A percentile compares a stretch with the other conserved stretches of the same genome.
These are phyloP conservation scores for Ustilago sp. DNA, from an alignment of 1,284 basidiomycete genomes.

Conservation along the genomic window DNA sequence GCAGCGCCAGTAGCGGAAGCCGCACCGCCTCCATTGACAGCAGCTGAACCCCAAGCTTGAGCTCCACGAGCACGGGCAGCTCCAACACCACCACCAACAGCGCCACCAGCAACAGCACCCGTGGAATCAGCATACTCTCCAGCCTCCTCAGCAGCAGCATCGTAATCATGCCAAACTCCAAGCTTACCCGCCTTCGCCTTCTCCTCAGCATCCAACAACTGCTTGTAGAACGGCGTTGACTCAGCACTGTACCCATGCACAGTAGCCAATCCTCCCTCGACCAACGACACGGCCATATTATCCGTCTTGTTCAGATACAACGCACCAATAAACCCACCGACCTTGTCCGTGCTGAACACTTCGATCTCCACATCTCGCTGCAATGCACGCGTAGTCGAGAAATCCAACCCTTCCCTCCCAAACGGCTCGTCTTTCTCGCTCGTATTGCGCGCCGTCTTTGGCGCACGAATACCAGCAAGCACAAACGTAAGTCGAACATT, in stretches of 20 bases:
- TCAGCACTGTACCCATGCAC: constrained; percentile 92
- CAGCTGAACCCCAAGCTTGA: constrained; percentile 29
- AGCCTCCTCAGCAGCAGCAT: constrained; percentile 46
- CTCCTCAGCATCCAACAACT: constrained; percentile 83
- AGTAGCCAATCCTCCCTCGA: constrained; percentile 82
- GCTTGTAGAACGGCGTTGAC: constrained; percentile 79
- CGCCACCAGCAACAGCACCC: constrained; percentile 14
- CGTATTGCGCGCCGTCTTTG: constrained; percentile 73
- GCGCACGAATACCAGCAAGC: constrained; percentile 70
- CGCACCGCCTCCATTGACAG: constrained; percentile 13
- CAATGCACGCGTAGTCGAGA: constrained; percentile 82
- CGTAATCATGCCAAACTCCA: constrained; percentile 76
- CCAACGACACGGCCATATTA: constrained; percentile 85
- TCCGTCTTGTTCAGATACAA: constrained; percentile 79
- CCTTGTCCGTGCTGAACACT: constrained; percentile 89
- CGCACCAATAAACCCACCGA: constrained; percentile 92
- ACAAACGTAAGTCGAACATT: constrained; percentile 63
- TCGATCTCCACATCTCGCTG: constrained; percentile 95
- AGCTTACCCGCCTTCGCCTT: constrained; percentile 77
- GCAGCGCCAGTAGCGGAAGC: constrained; percentile 6
- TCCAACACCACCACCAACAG: constrained; percentile 8
- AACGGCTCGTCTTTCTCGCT: constrained; percentile 91
- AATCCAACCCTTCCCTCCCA: constrained; percentile 85
- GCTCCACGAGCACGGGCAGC: constrained; percentile 13
- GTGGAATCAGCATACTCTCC: constrained; percentile 22